These are phyloP conservation scores for Lachnellula cervina DNA, from an alignment of 2,329 filamentous ascomycete species.

Conservation along the genomic window DNA sequence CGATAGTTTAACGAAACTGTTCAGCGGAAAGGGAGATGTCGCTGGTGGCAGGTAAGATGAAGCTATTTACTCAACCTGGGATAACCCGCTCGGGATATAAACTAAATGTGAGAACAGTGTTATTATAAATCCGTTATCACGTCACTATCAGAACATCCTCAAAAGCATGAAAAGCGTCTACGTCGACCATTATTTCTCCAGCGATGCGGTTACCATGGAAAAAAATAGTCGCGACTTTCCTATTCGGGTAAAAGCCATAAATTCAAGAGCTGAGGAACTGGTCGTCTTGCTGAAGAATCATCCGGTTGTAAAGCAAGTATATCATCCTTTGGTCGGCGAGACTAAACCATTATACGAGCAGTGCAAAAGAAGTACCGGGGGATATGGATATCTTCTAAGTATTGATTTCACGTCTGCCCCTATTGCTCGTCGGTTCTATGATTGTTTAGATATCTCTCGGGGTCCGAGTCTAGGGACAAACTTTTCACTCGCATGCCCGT, in stretches of 20 bases:
- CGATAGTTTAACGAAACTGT: conserved; percentile 89
- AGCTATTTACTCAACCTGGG: background rate
- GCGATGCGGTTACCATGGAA: background rate
- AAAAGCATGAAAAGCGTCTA: background rate
- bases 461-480: conserved; percentile 30
- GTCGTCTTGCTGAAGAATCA: conserved; percentile 57
- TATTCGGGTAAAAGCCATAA: conserved; percentile 71
- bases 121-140: background rate
- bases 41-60: conserved; percentile 70
- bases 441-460: conserved; percentile 30
- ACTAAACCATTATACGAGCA: conserved; percentile 15
- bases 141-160: background rate
- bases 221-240: conserved; percentile 84
- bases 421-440: conserved; percentile 28
- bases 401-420: conserved; percentile 21
- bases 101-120: background rate
- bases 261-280: conserved; percentile 74
- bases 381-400: conserved; percentile 26
- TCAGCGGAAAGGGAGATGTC: conserved; percentile 92
- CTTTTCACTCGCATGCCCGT: conserved; percentile 27
- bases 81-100: background rate
- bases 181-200: conserved; percentile 2
- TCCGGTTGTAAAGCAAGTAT: background rate
- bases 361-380: conserved; percentile 17
- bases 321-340: conserved; percentile 2